A percentile compares a stretch with the other conserved stretches of the same genome.
Conservation (phyloP, 139 green algal species). For the Chlorokybus atmophyticus region DNA sequence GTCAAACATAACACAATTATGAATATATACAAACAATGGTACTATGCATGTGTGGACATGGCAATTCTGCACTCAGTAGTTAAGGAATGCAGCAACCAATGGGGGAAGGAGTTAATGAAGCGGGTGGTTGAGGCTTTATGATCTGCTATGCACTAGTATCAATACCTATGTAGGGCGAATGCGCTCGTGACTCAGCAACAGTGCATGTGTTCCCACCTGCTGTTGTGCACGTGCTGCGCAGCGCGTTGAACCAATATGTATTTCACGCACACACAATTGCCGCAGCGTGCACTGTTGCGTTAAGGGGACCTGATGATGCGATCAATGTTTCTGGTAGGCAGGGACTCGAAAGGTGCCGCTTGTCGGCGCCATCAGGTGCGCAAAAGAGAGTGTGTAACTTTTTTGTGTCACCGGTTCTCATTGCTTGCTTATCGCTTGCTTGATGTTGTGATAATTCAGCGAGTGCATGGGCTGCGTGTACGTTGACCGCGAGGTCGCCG, state of each 20-base stretch:
- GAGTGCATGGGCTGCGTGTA: slow-evolving; percentile 67
- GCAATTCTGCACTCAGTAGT: background rate
- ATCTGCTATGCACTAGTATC: too few relatives aligned
- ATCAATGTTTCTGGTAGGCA: background rate
- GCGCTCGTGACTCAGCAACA: background rate
- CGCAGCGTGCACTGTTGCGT: too few relatives aligned
- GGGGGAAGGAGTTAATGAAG: slow-evolving; percentile 4
- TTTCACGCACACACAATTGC: too few relatives aligned
- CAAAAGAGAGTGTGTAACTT: too few relatives aligned
- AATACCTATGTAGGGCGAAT: background rate
- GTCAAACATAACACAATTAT: too few relatives aligned
- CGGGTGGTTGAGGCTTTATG: too few relatives aligned
- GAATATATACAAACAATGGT: too few relatives aligned
- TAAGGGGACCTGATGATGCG: too few relatives aligned
- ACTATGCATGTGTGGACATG: too few relatives aligned
- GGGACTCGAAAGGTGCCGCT: slow-evolving; percentile 41
- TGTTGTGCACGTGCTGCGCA: background rate
- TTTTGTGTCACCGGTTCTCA: too few relatives aligned
- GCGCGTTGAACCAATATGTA: background rate
- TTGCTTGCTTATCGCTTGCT: too few relatives aligned
- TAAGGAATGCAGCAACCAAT: background rate
- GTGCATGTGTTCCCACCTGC: background rate
- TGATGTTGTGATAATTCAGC: too few relatives aligned
- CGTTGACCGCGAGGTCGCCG: slow-evolving; percentile 50
- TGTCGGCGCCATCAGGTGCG: slow-evolving; percentile 62